Conservation (phyloP, 495 filamentous ascomycete genomes). For the Platismatia glauca region DNA sequence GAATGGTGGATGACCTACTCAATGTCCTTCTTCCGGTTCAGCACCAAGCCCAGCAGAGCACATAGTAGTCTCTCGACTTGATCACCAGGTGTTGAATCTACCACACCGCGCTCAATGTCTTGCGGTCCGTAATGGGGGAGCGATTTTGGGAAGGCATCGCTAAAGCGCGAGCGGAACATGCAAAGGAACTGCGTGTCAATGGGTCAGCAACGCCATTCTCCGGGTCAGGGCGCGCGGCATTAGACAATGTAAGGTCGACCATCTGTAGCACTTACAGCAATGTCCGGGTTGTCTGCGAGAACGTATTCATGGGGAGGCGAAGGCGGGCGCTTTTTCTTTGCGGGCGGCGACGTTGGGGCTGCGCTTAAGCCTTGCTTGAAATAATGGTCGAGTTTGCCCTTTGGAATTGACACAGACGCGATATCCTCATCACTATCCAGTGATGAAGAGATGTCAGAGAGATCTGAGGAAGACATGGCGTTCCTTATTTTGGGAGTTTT, state of each 20-base stretch:
- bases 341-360: slow-evolving; percentile 52
- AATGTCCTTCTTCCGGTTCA: slow-evolving; percentile 96
- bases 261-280: slow-evolving; percentile 57
- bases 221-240: slow-evolving; percentile 33
- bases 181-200: slow-evolving; percentile 70
- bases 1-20: slow-evolving; percentile 58
- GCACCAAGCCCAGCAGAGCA: slow-evolving; percentile 72
- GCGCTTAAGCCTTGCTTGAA: slow-evolving; percentile 37
- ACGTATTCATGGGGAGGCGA: slow-evolving; percentile 86
- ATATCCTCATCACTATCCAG: slow-evolving; percentile 47
- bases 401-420: slow-evolving; percentile 31
- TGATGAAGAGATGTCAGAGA: slow-evolving; percentile 51
- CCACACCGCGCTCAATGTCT: slow-evolving; percentile 82
- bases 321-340: slow-evolving; percentile 61
- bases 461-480: slow-evolving; percentile 44
- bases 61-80: slow-evolving; percentile 82
- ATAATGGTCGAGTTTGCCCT: slow-evolving; percentile 26
- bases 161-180: slow-evolving; percentile 92
- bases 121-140: slow-evolving; percentile 85
- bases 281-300: slow-evolving; percentile 75
- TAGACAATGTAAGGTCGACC: slow-evolving; percentile 31
- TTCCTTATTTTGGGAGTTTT: slow-evolving; percentile 10
- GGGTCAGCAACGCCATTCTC: slow-evolving; percentile 29
- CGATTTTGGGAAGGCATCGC: slow-evolving; percentile 77
- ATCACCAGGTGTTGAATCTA: slow-evolving; percentile 67